These are phyloP conservation scores for Apiotrichum brassicae DNA, from an alignment of 1,284 basidiomycete genomes.

Conservation along the genomic window DNA sequence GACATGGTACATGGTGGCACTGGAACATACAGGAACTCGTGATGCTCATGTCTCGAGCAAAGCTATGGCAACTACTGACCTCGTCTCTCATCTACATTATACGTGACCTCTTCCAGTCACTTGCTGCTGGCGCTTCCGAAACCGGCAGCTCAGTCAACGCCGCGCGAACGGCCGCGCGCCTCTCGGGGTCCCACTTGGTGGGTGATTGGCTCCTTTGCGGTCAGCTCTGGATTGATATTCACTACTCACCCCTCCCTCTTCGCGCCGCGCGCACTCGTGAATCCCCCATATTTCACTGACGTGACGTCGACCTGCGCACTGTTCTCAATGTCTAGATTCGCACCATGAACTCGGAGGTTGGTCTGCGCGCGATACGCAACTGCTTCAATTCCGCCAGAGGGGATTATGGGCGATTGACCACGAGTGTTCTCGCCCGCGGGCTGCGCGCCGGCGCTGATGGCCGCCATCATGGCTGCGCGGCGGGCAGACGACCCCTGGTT, in stretches of 20 bases:
- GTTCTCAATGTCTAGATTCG: slow-evolving; percentile 11
- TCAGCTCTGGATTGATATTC: slow-evolving; percentile 1
- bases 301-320: not conserved
- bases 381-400: slow-evolving; percentile 27
- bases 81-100: slow-evolving; percentile 1
- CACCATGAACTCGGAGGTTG: slow-evolving; percentile 9
- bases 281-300: slow-evolving; percentile 15
- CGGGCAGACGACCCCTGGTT: slow-evolving; percentile 6
- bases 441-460: not conserved
- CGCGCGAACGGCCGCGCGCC: slow-evolving; percentile 11
- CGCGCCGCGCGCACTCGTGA: slow-evolving; percentile 36
- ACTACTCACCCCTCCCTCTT: slow-evolving; percentile 30
- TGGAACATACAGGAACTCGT: too few relatives aligned
- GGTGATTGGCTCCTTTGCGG: slow-evolving; percentile 8
- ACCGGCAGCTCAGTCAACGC: slow-evolving; percentile 23
- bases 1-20: not conserved
- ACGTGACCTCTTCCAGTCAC: slow-evolving; percentile 25
- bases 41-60: too few relatives aligned
- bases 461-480: slow-evolving; percentile 22
- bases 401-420: slow-evolving; percentile 27
- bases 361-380: slow-evolving; percentile 23
- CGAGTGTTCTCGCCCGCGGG: not conserved
- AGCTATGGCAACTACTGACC: too few relatives aligned
- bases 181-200: slow-evolving; percentile 4
- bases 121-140: not conserved